Conservation (phyloP, 2,329 filamentous ascomycete species). For the Lanzia echinophila region DNA sequence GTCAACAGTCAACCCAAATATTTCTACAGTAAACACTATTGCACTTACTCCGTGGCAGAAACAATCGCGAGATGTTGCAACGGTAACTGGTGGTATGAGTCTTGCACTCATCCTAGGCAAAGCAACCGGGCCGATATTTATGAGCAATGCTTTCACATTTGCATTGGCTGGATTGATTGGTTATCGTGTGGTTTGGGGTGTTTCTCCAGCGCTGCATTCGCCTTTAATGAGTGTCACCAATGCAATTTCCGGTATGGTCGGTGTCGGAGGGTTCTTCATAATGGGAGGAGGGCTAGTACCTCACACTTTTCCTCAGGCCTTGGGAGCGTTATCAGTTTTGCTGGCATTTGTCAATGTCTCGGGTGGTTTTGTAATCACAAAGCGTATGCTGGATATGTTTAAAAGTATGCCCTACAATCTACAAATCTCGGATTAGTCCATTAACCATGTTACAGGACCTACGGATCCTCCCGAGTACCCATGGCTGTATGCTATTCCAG, state of each 20-base stretch:
- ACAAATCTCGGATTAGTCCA: no score
- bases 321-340: slow-evolving; percentile 74
- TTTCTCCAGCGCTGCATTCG: slow-evolving; percentile 74
- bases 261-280: slow-evolving; percentile 80
- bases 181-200: slow-evolving; percentile 85
- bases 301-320: slow-evolving; percentile 68
- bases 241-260: slow-evolving; percentile 84
- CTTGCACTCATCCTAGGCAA: slow-evolving; percentile 71
- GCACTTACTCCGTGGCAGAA: slow-evolving; percentile 78
- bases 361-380: slow-evolving; percentile 85
- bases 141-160: slow-evolving; percentile 83
- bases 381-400: slow-evolving; percentile 92
- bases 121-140: slow-evolving; percentile 74
- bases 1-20: slow-evolving; percentile 41
- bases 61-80: slow-evolving; percentile 65
- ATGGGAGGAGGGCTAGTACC: slow-evolving; percentile 77
- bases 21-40: slow-evolving; percentile 45
- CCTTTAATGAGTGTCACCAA: slow-evolving; percentile 92
- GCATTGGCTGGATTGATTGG: slow-evolving; percentile 78
- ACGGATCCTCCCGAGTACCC: slow-evolving; percentile 85
- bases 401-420: slow-evolving; percentile 45
- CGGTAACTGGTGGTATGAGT: slow-evolving; percentile 72
- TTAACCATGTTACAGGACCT: slow-evolving; percentile 42
- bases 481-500: slow-evolving; percentile 78
- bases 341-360: slow-evolving; percentile 84